Base-by-base conservation (phyloP, 2,329 filamentous ascomycete species). In the Pseudogymnoascus sp. region DNA sequence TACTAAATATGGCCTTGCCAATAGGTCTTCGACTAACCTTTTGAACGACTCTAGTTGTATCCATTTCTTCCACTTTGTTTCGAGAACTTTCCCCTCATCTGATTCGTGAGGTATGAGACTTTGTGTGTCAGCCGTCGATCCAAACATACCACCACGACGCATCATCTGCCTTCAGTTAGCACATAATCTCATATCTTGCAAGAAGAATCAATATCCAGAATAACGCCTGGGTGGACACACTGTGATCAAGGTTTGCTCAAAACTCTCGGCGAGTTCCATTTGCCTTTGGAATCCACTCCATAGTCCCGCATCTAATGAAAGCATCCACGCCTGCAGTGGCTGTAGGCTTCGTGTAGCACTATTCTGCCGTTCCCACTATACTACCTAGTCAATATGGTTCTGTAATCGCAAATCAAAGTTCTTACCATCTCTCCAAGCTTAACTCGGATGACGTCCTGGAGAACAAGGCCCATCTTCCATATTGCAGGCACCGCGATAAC, bases 31-130 rank as follows among this genome's bases (percentile, higher is more conserved):
- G 2, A 52, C 40, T 41, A 43, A 61, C 59, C 59, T 52, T 45
- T 41, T 38, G 18, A 61, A 61, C n/a, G 59, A 61, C 18, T 61
- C 59, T 61, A 25, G 28, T 16, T 61, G 18, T 61, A 33, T 33
- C 33, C 33, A 61, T 61, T 61, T 61, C 25, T 61, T 41, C 59
- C 59, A 61, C 40, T 61, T 61, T 41, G 59, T 21, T 33, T 61
- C 37, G 38, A 61, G 43, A 6, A 61, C 12, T 9, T 61, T 12
- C 33, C 43, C 40, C 43, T 21, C n/a, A 11, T 61, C 59, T 21
- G 38, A 25, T 14, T 40, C 43, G n/a, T 41, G 28, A 21, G 59
- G 59, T n/a, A 61, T 31, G 16, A 41, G 28, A 31, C 12, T n/a
- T 31, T 25, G 38, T 25, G 38, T 11, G 14, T 61, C 35, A 41